These are phyloP conservation scores for Castanea sativa DNA, from an alignment of 306 rosid species.

Conservation along the genomic window DNA sequence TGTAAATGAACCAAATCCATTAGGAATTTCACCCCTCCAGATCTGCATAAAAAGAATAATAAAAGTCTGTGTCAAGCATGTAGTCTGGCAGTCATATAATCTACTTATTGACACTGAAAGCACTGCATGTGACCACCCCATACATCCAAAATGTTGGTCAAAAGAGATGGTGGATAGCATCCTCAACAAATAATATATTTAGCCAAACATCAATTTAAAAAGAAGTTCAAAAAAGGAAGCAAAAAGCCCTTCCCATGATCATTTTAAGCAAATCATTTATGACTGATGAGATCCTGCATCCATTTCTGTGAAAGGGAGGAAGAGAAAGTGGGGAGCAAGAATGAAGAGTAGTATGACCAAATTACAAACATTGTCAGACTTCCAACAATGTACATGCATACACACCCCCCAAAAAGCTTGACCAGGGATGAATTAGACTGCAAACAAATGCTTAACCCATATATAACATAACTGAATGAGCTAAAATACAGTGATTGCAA, in stretches of 20 bases:
- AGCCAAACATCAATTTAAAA: constrained; percentile 12
- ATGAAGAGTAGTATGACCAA: neutral
- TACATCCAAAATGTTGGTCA: neutral
- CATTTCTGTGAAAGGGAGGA: neutral
- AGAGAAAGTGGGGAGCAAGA: neutral
- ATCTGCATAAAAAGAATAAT: constrained; percentile 42
- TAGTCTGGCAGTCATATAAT: constrained; percentile 10
- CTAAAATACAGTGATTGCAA: neutral
- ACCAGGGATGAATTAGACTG: neutral
- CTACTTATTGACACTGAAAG: neutral
- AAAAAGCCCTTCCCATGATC: constrained; percentile 10
- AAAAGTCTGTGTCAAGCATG: constrained; percentile 14
- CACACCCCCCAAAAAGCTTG: neutral
- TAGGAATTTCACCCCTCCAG: constrained; percentile 43
- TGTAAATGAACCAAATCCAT: constrained; percentile 42
- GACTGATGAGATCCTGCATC: too few relatives aligned
- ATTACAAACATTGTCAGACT: neutral
- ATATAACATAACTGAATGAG: neutral
- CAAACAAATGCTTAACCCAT: neutral
- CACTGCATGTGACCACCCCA: neutral
- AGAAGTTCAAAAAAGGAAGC: constrained; percentile 5
- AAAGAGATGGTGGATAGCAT: constrained; percentile 5
- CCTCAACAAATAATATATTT: neutral
- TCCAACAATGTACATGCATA: neutral
- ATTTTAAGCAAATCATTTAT: neutral